phyloP scores from a whole-genome alignment of 768 basidiomycete genomes.

The Sistotremastrum niveocremeum region DNA sequence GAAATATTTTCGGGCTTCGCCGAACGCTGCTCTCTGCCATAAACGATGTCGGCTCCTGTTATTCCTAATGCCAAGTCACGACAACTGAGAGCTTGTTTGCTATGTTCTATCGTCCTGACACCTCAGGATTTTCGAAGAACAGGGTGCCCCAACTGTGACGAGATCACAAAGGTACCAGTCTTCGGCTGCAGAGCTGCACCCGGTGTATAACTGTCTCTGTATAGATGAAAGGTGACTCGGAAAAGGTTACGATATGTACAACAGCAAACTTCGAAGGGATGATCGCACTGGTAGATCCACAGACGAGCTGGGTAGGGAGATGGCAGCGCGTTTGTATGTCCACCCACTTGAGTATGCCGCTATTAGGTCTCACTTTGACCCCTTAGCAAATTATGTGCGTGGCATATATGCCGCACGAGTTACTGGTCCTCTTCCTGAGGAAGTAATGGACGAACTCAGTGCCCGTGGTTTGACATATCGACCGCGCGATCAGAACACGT shows the following conservation, averaged over 20 bases:
- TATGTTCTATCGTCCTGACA: slow-evolving; percentile 84
- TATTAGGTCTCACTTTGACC: background rate
- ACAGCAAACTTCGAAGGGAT: slow-evolving; percentile 89
- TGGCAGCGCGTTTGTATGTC: slow-evolving; percentile 88
- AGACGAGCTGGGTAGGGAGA: slow-evolving; percentile 86
- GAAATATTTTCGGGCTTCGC: no score
- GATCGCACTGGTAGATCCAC: slow-evolving; percentile 75
- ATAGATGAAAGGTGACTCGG: slow-evolving; percentile 80
- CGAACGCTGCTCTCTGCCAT: background rate
- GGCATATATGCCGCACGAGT: slow-evolving; percentile 93
- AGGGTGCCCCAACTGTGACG: slow-evolving; percentile 97
- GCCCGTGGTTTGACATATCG: slow-evolving; percentile 69
- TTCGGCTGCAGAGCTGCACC: background rate
- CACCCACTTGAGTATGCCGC: background rate
- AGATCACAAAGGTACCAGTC: slow-evolving; percentile 69
- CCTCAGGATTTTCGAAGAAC: slow-evolving; percentile 69
- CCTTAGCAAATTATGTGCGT: slow-evolving; percentile 71
- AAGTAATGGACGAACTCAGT: slow-evolving; percentile 71
- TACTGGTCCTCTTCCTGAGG: slow-evolving; percentile 72
- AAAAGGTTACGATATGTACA: slow-evolving; percentile 76
- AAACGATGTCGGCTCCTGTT: slow-evolving; percentile 26
- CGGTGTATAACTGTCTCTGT: background rate
- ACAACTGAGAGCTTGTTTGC: slow-evolving; percentile 76
- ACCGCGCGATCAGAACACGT: slow-evolving; percentile 53
- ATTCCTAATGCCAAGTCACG: slow-evolving; percentile 53